Conservation (phyloP, 768 basidiomycete species). For the Chlorophyllum brunneum region DNA sequence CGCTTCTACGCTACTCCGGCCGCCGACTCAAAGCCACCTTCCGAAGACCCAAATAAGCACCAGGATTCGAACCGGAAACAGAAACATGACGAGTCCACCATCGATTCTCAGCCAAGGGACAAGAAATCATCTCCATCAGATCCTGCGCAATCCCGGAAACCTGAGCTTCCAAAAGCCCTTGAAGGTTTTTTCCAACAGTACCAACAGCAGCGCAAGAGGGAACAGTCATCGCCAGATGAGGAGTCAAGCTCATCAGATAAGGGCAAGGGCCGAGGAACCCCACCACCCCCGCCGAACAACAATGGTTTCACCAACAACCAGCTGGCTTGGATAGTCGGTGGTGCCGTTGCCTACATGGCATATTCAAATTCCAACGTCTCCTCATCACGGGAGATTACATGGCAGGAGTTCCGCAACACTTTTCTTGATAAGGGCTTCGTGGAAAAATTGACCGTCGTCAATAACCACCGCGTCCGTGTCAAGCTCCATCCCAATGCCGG, state of each 20-base stretch:
- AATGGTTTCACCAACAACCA: conserved; percentile 59
- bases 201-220: conserved; percentile 39
- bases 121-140: conserved; percentile 18
- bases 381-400: conserved; percentile 88
- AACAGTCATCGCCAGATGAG: conserved; percentile 25
- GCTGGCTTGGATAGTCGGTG: conserved; percentile 44
- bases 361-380: conserved; percentile 55
- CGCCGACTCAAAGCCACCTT: conserved; percentile 21
- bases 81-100: conserved; percentile 16
- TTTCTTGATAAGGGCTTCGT: conserved; percentile 97
- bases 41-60: conserved; percentile 28
- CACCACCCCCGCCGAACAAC: conserved; percentile 41
- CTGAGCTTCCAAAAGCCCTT: conserved; percentile 59
- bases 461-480: conserved; percentile 86
- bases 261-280: conserved; percentile 33
- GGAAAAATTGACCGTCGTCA: conserved; percentile 89
- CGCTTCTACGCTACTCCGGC: conserved; percentile 43
- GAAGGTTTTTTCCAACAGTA: conserved; percentile 81
- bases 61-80: conserved; percentile 17
- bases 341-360: conserved; percentile 61
- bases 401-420: conserved; percentile 98
- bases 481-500: conserved; percentile 90
- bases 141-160: conserved; percentile 28
- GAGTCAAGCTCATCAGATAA: conserved; percentile 32
- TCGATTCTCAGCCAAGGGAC: conserved; percentile 19